Evolutionary conservation across 805 yeast species (phyloP), one percentile per base, ranked within the genome.

Genomic region (Kazachstania bromeliacearum): DNA sequence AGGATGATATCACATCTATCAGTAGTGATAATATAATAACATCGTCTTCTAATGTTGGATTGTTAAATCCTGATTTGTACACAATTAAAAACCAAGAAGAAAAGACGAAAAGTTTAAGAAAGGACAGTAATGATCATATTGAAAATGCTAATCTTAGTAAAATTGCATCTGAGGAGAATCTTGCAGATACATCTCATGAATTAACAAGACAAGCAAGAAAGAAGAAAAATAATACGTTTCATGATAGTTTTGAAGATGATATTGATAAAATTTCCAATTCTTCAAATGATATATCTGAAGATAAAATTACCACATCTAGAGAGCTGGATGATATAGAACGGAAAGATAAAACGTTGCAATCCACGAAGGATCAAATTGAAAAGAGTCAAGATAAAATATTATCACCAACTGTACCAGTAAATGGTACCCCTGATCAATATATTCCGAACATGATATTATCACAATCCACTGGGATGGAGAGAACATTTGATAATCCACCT

Each of bases 391-490:
- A 10, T n/a, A 23, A n/a, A 10, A 10, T n/a, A 10, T 10, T n/a
- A n/a, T 10, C 26, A 10, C 26, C 10, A 10, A 10, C n/a, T 10
- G n/a, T 10, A 23, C 26, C 26, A n/a, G n/a, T 23, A 23, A 23
- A 10, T 10, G 26, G 10, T 4, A n/a, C 10, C 10, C 26, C 26
- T 10, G 55, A 57, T 18, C 57, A 61, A 29, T 64, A 61, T 39
- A 50, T 60, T 31, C 68, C 66, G n/a, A 54, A 56, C 36, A 62
- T 64, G 64, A 64, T 66, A 6, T 54, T 71, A 4, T 71, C 77
- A 3, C 77, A 72, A 44, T 70, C 77, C 0, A 70, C 74, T 0
- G 77, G 77, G 0, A 61, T 66, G 27, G 75, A 70, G 25, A 51
- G 66, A 35, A 61, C 60, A 4, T 62, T 64, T 39, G 59, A 57